Conservation (phyloP, 106 monocot species). For the Allium cepa region DNA sequence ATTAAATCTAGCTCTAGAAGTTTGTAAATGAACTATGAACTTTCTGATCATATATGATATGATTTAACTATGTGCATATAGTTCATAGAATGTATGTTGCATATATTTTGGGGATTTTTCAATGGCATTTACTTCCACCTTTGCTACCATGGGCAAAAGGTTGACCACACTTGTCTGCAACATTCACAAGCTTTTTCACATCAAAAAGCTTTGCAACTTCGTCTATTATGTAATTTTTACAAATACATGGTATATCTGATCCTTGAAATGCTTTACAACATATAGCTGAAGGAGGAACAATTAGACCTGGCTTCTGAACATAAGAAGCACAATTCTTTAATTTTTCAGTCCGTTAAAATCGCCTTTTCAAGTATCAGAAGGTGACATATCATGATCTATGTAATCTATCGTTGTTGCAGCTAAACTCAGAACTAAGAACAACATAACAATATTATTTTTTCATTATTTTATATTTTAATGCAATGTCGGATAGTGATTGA, state of each 20-base stretch:
- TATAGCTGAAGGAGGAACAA: background rate
- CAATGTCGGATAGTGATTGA: too few relatives aligned
- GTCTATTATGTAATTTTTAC: conserved; percentile 1
- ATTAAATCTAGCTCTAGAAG: too few relatives aligned
- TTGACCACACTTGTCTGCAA: background rate
- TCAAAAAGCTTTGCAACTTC: background rate
- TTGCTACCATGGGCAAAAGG: conserved; percentile 6
- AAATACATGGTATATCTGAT: background rate
- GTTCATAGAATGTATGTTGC: too few relatives aligned
- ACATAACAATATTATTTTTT: background rate
- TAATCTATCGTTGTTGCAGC: background rate
- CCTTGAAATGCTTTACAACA: conserved; percentile 4
- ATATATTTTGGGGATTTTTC: too few relatives aligned
- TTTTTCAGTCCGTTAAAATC: background rate
- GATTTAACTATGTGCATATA: too few relatives aligned
- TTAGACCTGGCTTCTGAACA: background rate
- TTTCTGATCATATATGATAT: too few relatives aligned
- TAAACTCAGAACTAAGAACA: background rate
- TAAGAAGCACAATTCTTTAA: background rate
- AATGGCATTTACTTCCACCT: background rate
- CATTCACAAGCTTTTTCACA: conserved; percentile 2
- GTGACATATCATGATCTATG: too few relatives aligned
- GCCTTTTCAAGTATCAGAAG: background rate
- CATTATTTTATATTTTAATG: too few relatives aligned
- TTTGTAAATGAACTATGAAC: too few relatives aligned